Percentiles rank a stretch among this genome's conserved stretches.
Evolutionary conservation across 345 rosid genomes (phyloP).

Genomic region (Heritiera littoralis): DNA sequence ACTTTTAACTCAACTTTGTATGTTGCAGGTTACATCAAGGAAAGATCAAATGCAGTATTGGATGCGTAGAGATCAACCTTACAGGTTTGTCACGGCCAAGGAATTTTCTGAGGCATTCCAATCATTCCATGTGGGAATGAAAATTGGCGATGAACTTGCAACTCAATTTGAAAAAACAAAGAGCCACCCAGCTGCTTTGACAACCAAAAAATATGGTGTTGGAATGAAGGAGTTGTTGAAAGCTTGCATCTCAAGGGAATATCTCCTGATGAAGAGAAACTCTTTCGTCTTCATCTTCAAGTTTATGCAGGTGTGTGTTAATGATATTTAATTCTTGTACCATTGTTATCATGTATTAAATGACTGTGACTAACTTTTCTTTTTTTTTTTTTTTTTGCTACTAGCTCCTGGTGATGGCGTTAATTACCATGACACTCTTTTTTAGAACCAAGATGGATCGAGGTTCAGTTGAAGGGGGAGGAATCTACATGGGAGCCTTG

Average conservation of each 20-base stretch:
- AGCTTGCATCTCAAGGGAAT: conserved; percentile 62
- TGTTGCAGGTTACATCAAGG: conserved; percentile 68
- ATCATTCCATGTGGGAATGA: conserved; percentile 55
- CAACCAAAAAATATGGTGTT: conserved; percentile 57
- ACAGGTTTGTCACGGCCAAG: conserved; percentile 53
- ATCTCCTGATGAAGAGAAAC: conserved; percentile 74
- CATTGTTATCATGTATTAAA: not conserved
- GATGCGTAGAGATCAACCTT: conserved; percentile 55
- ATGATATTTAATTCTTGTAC: not conserved
- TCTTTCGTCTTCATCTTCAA: conserved; percentile 74
- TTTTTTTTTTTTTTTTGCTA: not conserved
- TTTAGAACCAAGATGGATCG: conserved; percentile 58
- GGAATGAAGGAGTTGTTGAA: conserved; percentile 57
- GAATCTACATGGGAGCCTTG: conserved; percentile 56
- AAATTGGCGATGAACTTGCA: conserved; percentile 47
- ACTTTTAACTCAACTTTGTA: not conserved
- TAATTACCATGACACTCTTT: conserved; percentile 51
- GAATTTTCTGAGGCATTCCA: conserved; percentile 76
- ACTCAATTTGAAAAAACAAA: conserved; percentile 56
- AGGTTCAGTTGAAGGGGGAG: conserved; percentile 48
- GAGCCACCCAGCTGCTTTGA: conserved; percentile 78
- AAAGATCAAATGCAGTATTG: conserved; percentile 87
- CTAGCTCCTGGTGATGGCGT: conserved; percentile 45
- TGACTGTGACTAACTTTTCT: conserved; percentile 22
- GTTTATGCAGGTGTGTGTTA: conserved; percentile 48